Conservation (phyloP, 768 basidiomycete genomes). For the Amanita brunnescens region DNA sequence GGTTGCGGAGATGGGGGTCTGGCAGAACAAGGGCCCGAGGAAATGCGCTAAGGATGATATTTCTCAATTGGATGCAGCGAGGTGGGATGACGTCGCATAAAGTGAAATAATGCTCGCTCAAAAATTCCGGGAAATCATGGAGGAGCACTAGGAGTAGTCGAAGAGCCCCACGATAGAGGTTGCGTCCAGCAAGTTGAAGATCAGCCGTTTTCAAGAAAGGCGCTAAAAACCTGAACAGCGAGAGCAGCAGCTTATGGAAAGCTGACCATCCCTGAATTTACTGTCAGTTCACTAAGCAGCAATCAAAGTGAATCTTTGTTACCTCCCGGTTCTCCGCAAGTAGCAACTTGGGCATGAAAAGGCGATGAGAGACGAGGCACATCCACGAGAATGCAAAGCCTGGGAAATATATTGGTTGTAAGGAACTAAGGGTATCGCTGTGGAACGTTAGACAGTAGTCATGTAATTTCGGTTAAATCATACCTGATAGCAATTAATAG, state of each 20-base stretch:
- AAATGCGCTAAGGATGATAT: slow-evolving; percentile 94
- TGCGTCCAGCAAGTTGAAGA: slow-evolving; percentile 70
- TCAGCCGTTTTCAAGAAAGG: slow-evolving; percentile 84
- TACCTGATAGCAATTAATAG: slow-evolving; percentile 84
- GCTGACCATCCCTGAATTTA: slow-evolving; percentile 76
- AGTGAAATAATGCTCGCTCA: slow-evolving; percentile 94
- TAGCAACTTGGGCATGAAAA: slow-evolving; percentile 96
- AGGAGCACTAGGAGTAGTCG: slow-evolving; percentile 90
- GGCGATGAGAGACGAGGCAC: slow-evolving; percentile 87
- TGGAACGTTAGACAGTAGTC: not conserved
- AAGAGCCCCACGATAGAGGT: slow-evolving; percentile 85
- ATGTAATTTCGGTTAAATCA: slow-evolving; percentile 12
- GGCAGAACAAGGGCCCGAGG: slow-evolving; percentile 75
- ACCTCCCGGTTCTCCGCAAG: slow-evolving; percentile 85
- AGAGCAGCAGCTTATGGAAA: slow-evolving; percentile 90
- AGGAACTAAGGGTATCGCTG: slow-evolving; percentile 91
- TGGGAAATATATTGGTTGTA: slow-evolving; percentile 95
- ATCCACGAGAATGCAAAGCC: slow-evolving; percentile 99
- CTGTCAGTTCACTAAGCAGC: slow-evolving; percentile 7
- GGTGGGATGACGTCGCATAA: slow-evolving; percentile 90
- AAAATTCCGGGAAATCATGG: slow-evolving; percentile 98
- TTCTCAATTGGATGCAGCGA: slow-evolving; percentile 91
- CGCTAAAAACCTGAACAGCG: slow-evolving; percentile 89
- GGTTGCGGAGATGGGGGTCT: slow-evolving; percentile 76
- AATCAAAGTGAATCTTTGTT: slow-evolving; percentile 9